Evolutionary conservation across 176 grass and related monocot species (phyloP).

Genomic region (Pontederia paniculata): DNA sequence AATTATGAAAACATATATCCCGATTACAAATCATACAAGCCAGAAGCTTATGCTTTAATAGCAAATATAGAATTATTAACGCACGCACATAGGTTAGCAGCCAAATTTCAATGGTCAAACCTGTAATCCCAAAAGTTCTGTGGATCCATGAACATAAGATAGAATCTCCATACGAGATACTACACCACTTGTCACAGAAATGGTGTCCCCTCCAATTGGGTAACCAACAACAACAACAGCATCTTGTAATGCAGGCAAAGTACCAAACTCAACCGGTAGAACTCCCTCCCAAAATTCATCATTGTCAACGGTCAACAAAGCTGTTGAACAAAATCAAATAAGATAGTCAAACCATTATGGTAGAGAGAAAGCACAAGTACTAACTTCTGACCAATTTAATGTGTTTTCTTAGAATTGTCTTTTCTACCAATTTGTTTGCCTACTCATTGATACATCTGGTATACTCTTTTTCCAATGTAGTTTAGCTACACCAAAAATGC

Average conservation of each 20-base stretch:
- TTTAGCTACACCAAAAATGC: no score
- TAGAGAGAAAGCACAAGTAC: no score
- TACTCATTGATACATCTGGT: no score
- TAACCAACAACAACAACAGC: constrained; percentile 94
- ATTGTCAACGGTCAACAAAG: constrained; percentile 76
- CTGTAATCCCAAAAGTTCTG: constrained; percentile 89
- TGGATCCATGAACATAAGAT: constrained; percentile 97
- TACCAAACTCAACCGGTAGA: constrained; percentile 65
- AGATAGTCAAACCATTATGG: not conserved
- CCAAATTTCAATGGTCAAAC: constrained; percentile 13
- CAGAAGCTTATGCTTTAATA: no score
- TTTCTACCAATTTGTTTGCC: no score
- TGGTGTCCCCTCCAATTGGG: constrained; percentile 95
- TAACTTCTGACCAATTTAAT: not conserved
- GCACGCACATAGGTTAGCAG: not conserved
- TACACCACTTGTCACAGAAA: constrained; percentile 94
- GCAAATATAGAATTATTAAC: no score
- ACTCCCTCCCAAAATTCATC: constrained; percentile 94
- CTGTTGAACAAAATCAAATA: constrained; percentile 38
- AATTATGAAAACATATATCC: constrained; percentile 1
- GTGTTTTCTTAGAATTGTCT: no score
- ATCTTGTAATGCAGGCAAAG: constrained; percentile 87
- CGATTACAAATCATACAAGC: no score
- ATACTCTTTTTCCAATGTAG: no score
- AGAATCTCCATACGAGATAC: constrained; percentile 97